Evolutionary conservation across 202 grass and related monocot genomes (phyloP).

Genomic region (Schoenoplectus triqueter): DNA sequence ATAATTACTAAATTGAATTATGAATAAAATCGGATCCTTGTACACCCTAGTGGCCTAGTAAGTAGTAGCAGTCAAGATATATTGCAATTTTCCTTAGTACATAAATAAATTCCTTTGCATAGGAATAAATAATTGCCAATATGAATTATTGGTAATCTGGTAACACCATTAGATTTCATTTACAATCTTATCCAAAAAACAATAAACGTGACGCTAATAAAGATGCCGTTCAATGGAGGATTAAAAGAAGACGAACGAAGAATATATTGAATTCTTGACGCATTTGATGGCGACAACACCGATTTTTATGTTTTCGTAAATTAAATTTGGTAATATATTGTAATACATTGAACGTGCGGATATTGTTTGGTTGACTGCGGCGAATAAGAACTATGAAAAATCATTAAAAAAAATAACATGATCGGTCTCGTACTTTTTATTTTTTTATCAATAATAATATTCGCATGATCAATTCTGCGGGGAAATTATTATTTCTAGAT

Average conservation of each 20-base stretch:
- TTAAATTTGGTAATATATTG: too few relatives aligned
- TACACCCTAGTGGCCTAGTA: too few relatives aligned
- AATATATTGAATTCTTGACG: background rate
- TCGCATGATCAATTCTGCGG: background rate
- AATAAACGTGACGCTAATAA: background rate
- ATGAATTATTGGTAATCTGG: background rate
- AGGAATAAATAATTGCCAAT: background rate
- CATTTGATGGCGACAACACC: background rate
- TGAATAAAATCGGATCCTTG: too few relatives aligned
- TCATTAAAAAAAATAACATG: background rate
- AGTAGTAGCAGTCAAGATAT: background rate
- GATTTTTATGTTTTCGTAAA: too few relatives aligned
- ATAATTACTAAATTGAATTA: too few relatives aligned
- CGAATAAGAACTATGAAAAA: background rate
- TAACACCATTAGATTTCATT: background rate
- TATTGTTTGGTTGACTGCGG: background rate
- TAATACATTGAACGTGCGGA: background rate
- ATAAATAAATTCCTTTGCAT: background rate
- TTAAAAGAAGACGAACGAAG: background rate
- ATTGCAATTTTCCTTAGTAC: background rate
- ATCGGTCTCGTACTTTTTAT: background rate
- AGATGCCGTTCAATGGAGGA: background rate
- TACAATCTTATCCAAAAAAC: background rate
- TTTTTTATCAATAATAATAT: background rate
- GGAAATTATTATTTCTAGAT: background rate